Percentiles rank a stretch among this genome's conserved stretches.
phyloP scores from a whole-genome alignment of 768 basidiomycete species.

The Chlorophyllum brunneum region DNA sequence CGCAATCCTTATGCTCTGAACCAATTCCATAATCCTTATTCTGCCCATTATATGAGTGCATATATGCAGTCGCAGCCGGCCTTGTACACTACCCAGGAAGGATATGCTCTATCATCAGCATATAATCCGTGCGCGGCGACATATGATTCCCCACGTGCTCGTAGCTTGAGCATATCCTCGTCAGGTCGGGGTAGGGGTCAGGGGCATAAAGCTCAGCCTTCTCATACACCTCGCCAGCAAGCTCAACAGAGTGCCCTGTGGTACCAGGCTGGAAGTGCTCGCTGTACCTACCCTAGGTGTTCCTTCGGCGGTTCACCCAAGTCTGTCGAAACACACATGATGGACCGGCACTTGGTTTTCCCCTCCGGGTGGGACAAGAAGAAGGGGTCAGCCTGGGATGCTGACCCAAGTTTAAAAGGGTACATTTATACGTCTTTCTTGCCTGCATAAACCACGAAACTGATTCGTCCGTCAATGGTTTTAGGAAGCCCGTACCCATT shows the following conservation, averaged over 20 bases:
- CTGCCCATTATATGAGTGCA: conserved; percentile 55
- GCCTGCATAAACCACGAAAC: background rate
- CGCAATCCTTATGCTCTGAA: conserved; percentile 12
- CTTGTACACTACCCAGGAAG: conserved; percentile 7
- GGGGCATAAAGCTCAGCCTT: conserved; percentile 3
- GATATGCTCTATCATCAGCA: conserved; percentile 7
- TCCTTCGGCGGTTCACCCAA: conserved; percentile 66
- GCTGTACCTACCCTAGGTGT: conserved; percentile 65
- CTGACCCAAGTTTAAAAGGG: conserved; percentile 81
- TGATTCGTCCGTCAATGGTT: background rate
- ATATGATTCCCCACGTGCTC: background rate
- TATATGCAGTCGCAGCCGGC: conserved; percentile 33
- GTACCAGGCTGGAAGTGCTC: conserved; percentile 59
- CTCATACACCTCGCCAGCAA: background rate
- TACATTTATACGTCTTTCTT: conserved; percentile 25
- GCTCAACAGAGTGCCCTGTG: conserved; percentile 31
- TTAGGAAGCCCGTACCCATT: conserved; percentile 68
- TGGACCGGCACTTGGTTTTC: conserved; percentile 86
- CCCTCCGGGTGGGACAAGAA: conserved; percentile 69
- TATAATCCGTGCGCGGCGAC: conserved; percentile 2
- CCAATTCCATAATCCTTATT: conserved; percentile 23
- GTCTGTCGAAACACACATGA: conserved; percentile 75
- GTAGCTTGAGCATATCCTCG: background rate
- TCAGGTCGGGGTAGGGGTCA: conserved; percentile 1
- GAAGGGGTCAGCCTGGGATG: conserved; percentile 63